These are phyloP conservation scores for Ophiocordyceps sinensis DNA, from an alignment of 2,329 filamentous ascomycete species.

Conservation along the genomic window DNA sequence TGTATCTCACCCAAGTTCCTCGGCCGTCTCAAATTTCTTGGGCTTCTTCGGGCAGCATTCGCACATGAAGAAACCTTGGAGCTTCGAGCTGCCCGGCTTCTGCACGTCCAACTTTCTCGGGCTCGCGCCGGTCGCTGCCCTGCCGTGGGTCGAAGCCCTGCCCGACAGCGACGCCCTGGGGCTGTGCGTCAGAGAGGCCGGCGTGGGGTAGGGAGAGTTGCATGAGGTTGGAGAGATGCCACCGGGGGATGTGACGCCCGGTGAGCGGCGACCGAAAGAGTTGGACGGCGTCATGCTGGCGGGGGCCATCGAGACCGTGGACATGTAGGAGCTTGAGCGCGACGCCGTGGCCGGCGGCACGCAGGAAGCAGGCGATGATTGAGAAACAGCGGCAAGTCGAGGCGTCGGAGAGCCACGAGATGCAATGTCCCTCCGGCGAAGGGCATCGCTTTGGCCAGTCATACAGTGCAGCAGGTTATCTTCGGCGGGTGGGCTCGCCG, in stretches of 20 bases:
- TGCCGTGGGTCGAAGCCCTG: slow-evolving; percentile 26
- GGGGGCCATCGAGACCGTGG: slow-evolving; percentile 26
- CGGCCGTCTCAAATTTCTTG: slow-evolving; percentile 78
- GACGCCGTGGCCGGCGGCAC: slow-evolving; percentile 23
- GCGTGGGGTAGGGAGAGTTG: slow-evolving; percentile 33
- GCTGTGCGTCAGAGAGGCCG: slow-evolving; percentile 33
- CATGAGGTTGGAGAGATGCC: slow-evolving; percentile 35
- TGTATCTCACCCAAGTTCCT: slow-evolving; percentile 62
- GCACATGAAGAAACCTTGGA: slow-evolving; percentile 52
- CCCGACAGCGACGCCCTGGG: slow-evolving; percentile 29
- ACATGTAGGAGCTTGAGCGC: slow-evolving; percentile 33
- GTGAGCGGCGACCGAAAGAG: slow-evolving; percentile 32
- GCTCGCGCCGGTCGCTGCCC: slow-evolving; percentile 31
- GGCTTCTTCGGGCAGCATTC: slow-evolving; percentile 96
- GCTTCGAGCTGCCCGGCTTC: slow-evolving; percentile 31
- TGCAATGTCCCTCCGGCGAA: slow-evolving; percentile 32
- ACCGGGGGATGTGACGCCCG: slow-evolving; percentile 29
- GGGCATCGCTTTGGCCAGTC: slow-evolving; percentile 24
- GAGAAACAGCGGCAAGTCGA: slow-evolving; percentile 30
- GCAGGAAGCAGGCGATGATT: slow-evolving; percentile 28
- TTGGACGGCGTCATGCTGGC: slow-evolving; percentile 27
- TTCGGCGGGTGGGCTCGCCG: slow-evolving; percentile 37
- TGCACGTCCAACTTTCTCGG: slow-evolving; percentile 39
- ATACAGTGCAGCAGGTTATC: slow-evolving; percentile 26
- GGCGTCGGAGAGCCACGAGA: slow-evolving; percentile 39